Conservation (phyloP, 2,329 filamentous ascomycete genomes). For the Botrytis cinerea region DNA sequence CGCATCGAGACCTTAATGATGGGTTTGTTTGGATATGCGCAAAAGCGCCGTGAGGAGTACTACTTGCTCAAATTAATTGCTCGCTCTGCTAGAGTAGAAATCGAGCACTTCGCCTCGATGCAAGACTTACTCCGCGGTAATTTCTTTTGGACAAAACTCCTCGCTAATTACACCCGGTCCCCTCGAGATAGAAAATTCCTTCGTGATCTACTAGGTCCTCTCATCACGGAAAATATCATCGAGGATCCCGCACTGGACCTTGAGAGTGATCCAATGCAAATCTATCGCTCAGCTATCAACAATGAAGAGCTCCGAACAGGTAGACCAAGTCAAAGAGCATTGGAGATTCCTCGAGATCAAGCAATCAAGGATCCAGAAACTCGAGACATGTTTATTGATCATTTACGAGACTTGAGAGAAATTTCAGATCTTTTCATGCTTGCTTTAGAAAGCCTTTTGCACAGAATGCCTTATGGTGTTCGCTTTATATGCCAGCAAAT, state of each 20-base stretch:
- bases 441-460: conserved; percentile 77
- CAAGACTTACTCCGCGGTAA: conserved; percentile 88
- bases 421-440: conserved; percentile 90
- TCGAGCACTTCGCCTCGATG: conserved; percentile 69
- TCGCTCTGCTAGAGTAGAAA: conserved; percentile 80
- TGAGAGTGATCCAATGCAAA: conserved; percentile 96
- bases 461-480: conserved; percentile 89
- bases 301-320: conserved; percentile 96
- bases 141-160: conserved; percentile 89
- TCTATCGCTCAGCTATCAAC: conserved; percentile 92
- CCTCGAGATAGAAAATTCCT: conserved; percentile 91
- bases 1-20: conserved; percentile 91
- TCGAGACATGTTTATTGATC: conserved; percentile 86
- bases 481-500: conserved; percentile 86
- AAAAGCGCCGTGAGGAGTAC: conserved; percentile 96
- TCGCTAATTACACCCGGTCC: conserved; percentile 84
- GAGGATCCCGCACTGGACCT: conserved; percentile 89
- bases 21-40: conserved; percentile 94
- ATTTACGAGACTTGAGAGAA: conserved; percentile 89
- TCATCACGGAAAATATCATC: conserved; percentile 90
- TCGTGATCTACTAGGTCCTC: conserved; percentile 77
- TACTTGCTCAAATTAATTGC: conserved; percentile 88
- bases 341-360: conserved; percentile 85
- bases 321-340: conserved; percentile 73
- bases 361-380: conserved; percentile 97